Base-by-base conservation (phyloP, 1,139 yeast species). In the Scheffersomyces illinoinensis region DNA sequence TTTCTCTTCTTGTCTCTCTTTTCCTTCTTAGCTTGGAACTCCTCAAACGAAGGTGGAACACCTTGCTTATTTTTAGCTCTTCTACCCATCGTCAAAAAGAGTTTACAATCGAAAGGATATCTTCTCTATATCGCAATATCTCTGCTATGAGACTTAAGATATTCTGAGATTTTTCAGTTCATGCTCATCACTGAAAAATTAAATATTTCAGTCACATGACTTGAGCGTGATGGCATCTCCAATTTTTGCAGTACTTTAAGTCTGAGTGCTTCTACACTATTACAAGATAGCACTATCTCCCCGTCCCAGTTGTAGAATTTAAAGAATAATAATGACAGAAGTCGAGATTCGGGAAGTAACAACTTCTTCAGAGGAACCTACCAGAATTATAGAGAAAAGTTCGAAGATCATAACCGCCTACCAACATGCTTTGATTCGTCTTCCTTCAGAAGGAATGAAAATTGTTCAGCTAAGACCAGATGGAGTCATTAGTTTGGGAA, bases 1-100 rank as follows among this genome's bases (percentile, higher is more conserved):
- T 65, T 64, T 65, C 78, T 75, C 62, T 76, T 74, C 54, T 65
- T 62, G 26, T 78, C 81, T 65, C 78, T 82, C 69, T 81, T 85
- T 53, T 81, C 84, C 66, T 85, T 87, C 58, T 74, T 79, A 14
- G 85, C 85, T 64, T 87, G 86, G 71, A 93, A 88, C 69, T 93
- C 97, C 53, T 93, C 98, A 64, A 87, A 81, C 14, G 91, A 71
- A 52, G 97, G 97, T 66, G 98, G 98, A 60, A 85, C 90, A 47
- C 91, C 93, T 78, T 93, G 98, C 82, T 91, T 93, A 71, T 90
- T 89, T 78, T 89, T 91, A 61, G 92, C 90, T 81, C 91, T 89
- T 85, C 97, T 89, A 73, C 97, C 98, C 97, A 92, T 92, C 10
- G 43, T 12, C 12, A 33, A 10, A 33, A 33, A 33, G 21, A 12